Evolutionary conservation across 768 basidiomycete genomes (phyloP), one percentile per base, ranked within the genome.

Genomic region (Boletus rex-veris): DNA sequence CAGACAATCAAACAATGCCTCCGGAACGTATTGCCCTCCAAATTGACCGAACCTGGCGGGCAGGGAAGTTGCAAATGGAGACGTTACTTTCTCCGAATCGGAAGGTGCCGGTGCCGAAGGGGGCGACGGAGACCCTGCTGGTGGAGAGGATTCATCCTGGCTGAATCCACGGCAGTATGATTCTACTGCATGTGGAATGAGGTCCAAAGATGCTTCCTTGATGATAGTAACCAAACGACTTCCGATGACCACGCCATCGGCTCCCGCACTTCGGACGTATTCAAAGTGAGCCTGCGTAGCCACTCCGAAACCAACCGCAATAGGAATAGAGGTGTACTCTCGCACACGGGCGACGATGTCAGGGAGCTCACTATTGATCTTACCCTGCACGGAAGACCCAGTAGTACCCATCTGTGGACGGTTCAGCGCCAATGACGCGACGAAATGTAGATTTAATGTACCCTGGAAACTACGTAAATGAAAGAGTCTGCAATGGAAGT

Each of bases 391-490:
- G 3, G 91, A 90, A 8, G 96, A 97, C 30, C 97, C 97, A 2
- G 97, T 99, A 2, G 92, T 97, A 14, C 97, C 97, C 97, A 99
- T 99, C 92, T 88, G 52, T 73, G 52, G 16, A 53, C 48, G 48
- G 36, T 28, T 65, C 35, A 60, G 45, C 45, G 38, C n/a, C 21
- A 26, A 26, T 24, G 8, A 8, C 26, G 35, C 31, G 19, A 45
- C n/a, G 21, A 40, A 8, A 57, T 31, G 19, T 19, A 46, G 26
- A 46, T 28, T 16, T 19, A 21, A 59, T 73, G 37, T 62, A 90
- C 93, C 77, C 92, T 96, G 45, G 95, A 97, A n/a, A 98, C 95
- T 44, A 99, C 85, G 69, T 99, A 99, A 58, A 99, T 92, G 77
- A 99, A 98, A 3, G 88, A 86, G 70, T 99, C 97, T 16, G 97